phyloP scores from a whole-genome alignment of 257 asterid genomes.

The Solanum pinnatisectum region DNA sequence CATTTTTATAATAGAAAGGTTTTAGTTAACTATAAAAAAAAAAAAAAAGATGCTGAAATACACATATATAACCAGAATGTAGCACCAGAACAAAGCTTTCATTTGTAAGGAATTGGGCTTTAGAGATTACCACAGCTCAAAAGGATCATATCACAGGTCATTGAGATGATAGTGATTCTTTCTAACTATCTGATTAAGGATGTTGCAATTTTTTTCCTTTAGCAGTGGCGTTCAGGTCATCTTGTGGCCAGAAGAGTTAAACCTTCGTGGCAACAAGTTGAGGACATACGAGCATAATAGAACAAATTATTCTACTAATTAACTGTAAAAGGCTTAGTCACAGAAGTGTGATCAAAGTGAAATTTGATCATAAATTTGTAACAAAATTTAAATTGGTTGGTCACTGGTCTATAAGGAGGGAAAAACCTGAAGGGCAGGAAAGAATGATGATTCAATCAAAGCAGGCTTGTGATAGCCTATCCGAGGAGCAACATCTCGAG shows the following conservation, averaged over 20 bases:
- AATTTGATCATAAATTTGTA: not conserved
- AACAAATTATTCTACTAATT: not conserved
- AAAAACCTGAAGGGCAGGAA: conserved; percentile 94
- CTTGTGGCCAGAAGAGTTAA: not conserved
- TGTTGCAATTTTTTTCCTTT: not conserved
- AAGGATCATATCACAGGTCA: not conserved
- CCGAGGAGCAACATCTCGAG: conserved; percentile 98
- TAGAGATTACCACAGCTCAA: not conserved
- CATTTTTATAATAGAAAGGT: not conserved
- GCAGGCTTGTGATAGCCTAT: conserved; percentile 88
- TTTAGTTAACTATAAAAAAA: not conserved
- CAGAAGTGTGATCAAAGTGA: not conserved
- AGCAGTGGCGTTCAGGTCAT: not conserved
- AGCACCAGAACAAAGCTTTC: not conserved
- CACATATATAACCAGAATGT: not conserved
- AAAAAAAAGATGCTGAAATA: not conserved
- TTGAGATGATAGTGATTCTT: not conserved
- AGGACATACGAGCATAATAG: not conserved
- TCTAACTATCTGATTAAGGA: not conserved
- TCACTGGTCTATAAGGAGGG: not conserved
- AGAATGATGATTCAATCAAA: conserved; percentile 82
- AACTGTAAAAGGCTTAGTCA: not conserved
- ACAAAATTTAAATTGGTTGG: not conserved
- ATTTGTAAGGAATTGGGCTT: not conserved
- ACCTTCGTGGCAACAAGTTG: not conserved